phyloP scores from a whole-genome alignment of 1,284 basidiomycete species.

The Ustilago tritici region DNA sequence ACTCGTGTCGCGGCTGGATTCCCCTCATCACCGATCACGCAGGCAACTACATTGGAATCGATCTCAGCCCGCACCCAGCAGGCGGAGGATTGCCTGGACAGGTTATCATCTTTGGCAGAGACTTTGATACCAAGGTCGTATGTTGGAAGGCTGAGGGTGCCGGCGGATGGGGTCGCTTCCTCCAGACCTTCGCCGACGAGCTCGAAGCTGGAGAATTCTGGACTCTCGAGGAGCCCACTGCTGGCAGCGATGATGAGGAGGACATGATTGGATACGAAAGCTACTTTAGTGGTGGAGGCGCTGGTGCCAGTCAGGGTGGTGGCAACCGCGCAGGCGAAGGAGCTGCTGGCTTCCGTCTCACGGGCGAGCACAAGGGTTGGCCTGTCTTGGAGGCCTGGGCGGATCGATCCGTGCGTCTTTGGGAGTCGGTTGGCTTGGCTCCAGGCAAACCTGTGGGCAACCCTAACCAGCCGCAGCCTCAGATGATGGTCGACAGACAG shows the following conservation, averaged over 20 bases:
- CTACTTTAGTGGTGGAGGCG: conserved; percentile 63
- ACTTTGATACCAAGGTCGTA: conserved; percentile 98
- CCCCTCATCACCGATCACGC: conserved; percentile 91
- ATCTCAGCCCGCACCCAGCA: conserved; percentile 80
- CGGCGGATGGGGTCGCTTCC: conserved; percentile 93
- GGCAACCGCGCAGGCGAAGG: conserved; percentile 65
- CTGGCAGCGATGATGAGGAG: conserved; percentile 60
- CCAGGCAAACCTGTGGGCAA: conserved; percentile 49
- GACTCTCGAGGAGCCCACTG: conserved; percentile 52
- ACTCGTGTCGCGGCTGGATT: conserved; percentile 95
- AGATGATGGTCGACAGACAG: conserved; percentile 32
- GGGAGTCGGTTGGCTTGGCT: conserved; percentile 61
- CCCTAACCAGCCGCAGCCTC: conserved; percentile 30
- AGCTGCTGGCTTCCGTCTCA: conserved; percentile 57
- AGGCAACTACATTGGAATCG: conserved; percentile 96
- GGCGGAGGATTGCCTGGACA: conserved; percentile 81
- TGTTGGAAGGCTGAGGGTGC: conserved; percentile 79
- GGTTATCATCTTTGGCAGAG: conserved; percentile 95
- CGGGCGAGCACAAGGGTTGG: conserved; percentile 66
- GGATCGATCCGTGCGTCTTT: conserved; percentile 62
- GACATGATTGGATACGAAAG: conserved; percentile 66
- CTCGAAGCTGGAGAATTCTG: conserved; percentile 82
- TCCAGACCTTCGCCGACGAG: conserved; percentile 92
- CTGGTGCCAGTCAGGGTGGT: conserved; percentile 58
- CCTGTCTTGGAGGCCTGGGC: conserved; percentile 68